A percentile compares a stretch with the other conserved stretches of the same genome.
Evolutionary conservation across 176 grass and related monocot genomes (phyloP).

Genomic region (Thalia dealbata): DNA sequence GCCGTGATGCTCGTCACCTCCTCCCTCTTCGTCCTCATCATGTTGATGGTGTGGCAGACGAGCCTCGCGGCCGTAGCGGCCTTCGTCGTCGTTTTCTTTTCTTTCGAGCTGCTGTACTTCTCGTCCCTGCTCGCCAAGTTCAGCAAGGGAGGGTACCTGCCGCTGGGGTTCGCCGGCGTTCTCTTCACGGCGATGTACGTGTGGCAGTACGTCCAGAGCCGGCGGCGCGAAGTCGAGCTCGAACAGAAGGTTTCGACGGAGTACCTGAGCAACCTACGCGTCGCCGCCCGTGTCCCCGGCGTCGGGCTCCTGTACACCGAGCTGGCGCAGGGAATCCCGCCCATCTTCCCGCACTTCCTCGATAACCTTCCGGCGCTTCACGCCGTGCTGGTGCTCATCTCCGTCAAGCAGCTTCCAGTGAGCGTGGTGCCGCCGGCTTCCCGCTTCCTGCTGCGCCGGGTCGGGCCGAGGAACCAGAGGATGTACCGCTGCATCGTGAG

Average conservation of each 20-base stretch:
- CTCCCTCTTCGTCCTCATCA: constrained; percentile 49
- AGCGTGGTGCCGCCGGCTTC: constrained; percentile 32
- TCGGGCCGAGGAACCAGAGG: constrained; percentile 29
- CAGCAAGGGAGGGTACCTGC: constrained; percentile 50
- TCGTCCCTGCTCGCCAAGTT: constrained; percentile 57
- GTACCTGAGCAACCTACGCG: constrained; percentile 21
- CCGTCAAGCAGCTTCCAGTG: constrained; percentile 60
- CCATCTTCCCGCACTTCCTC: constrained; percentile 51
- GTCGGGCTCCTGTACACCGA: constrained; percentile 63
- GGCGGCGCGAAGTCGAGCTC: constrained; percentile 23
- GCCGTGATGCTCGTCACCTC: constrained; percentile 61
- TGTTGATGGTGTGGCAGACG: constrained; percentile 73
- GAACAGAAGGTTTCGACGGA: constrained; percentile 25
- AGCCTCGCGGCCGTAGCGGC: constrained; percentile 27
- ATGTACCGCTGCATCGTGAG: constrained; percentile 59
- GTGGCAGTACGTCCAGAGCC: constrained; percentile 29
- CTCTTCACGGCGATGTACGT: constrained; percentile 32
- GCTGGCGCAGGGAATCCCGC: constrained; percentile 55
- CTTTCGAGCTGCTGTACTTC: constrained; percentile 44
- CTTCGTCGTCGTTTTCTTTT: constrained; percentile 39
- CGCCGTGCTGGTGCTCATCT: constrained; percentile 50
- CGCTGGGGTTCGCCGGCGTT: constrained; percentile 26
- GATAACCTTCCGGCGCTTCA: constrained; percentile 55
- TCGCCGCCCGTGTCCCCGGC: constrained; percentile 31
- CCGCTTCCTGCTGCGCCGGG: constrained; percentile 52